Percentiles rank a stretch among this genome's conserved stretches.
Conservation (phyloP, 1,284 basidiomycete genomes). For the Ceratorhiza oryzae-sativae region DNA sequence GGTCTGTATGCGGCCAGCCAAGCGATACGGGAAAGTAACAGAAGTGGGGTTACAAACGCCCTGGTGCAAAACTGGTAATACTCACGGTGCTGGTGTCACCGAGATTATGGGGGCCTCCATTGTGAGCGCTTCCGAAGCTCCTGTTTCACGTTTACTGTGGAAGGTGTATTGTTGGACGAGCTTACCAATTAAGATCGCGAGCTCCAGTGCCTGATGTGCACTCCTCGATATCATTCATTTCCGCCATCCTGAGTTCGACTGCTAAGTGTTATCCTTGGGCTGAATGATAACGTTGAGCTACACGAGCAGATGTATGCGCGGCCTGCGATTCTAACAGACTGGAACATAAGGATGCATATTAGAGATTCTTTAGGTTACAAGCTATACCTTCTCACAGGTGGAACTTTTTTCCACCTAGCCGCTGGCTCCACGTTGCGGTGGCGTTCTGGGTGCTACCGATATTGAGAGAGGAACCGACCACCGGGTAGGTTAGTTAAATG, state of each 20-base stretch:
- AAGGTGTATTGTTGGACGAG: neutral
- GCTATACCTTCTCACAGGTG: neutral
- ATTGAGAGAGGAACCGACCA: neutral
- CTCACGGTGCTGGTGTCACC: conserved; percentile 4
- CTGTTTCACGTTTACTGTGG: conserved; percentile 29
- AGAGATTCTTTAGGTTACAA: no score
- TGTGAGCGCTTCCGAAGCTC: conserved; percentile 24
- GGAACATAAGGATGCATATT: no score
- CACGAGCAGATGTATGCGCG: conserved; percentile 24
- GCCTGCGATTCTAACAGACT: no score
- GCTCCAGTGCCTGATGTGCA: neutral
- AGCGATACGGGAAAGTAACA: neutral
- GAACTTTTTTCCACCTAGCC: neutral
- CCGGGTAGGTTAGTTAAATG: neutral
- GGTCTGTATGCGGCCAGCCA: conserved; percentile 6
- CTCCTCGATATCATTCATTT: neutral
- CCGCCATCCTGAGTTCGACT: neutral
- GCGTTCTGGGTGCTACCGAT: neutral
- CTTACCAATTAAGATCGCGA: neutral
- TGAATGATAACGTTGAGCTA: neutral
- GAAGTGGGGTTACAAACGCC: neutral
- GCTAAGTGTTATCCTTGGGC: neutral
- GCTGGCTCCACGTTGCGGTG: conserved; percentile 3
- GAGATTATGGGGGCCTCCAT: conserved; percentile 1
- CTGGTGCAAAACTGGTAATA: neutral